Evolutionary conservation across 331 rosid genomes (phyloP), one percentile per base, ranked within the genome.

Genomic region (Saraca asoca): DNA sequence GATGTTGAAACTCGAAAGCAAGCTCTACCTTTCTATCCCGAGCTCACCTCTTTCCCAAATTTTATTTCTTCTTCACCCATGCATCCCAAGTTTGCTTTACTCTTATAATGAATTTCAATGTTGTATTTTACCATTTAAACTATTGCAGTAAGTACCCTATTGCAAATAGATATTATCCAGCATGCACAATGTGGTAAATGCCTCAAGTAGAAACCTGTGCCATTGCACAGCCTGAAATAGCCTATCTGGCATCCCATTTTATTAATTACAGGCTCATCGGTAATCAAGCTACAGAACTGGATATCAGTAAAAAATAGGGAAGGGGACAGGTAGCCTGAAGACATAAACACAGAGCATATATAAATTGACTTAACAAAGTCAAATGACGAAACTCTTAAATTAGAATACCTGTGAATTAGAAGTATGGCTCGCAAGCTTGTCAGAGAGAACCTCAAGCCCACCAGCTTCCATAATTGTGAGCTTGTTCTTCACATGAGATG

Each of bases 381-480:
- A 17, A 48, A 48, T 57, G 14, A 29, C 24, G 56, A 49, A 68
- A 67, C 56, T 45, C 34, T 19, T 24, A 73, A 64, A 69, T 41
- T 38, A 39, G 34, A 49, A 61, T 79, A 87, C 98, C 96, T 86
- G 98, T 49, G 97, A 80, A 77, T 81, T 84, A 57, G 96, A 87
- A 71, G 87, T 72, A 77, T 79, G 84, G 72, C 74, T 82, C 2
- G 60, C 81, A 71, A 93, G 90, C 87, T 86, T 93, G 71, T 83
- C 85, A 56, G 73, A 84, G 56, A 93, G 90, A 69, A 63, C 87
- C 68, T 90, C 98, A 48, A 90, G 91, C 70, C 95, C 97, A 70
- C 95, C 95, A 56, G 96, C 97, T 78, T 93, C 96, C 85, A 81
- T 24, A 59, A 93, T 70, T 61, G 59, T 46, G 51, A 75, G 66